A percentile compares a stretch with the other conserved stretches of the same genome.
Conservation (phyloP, 2,329 filamentous ascomycete genomes). For the Penicillium sp. region DNA sequence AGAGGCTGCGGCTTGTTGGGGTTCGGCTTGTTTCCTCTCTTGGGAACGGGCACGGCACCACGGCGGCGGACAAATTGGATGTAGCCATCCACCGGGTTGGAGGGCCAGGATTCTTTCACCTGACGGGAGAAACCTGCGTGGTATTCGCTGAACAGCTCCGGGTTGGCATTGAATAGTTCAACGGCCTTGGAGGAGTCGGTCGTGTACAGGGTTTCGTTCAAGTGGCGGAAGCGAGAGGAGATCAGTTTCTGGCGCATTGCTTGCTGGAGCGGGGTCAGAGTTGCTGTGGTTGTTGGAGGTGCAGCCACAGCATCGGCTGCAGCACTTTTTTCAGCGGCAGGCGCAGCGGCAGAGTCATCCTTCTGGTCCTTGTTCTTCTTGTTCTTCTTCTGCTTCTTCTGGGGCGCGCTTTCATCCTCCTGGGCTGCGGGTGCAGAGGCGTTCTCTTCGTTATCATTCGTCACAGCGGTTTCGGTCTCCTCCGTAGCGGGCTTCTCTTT, state of each 20-base stretch:
- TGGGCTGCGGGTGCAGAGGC: slow-evolving; percentile 21
- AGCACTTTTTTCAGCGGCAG: not conserved
- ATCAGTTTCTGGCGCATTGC: slow-evolving; percentile 94
- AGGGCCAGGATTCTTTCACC: slow-evolving; percentile 86
- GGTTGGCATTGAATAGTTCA: slow-evolving; percentile 75
- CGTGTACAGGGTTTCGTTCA: slow-evolving; percentile 96
- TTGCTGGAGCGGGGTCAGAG: slow-evolving; percentile 87
- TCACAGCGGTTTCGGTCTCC: not conserved
- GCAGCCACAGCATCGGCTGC: slow-evolving; percentile 27
- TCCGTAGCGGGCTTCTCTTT: not conserved
- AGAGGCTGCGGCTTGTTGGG: slow-evolving; percentile 50
- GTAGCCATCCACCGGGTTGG: slow-evolving; percentile 91
- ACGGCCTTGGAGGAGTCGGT: slow-evolving; percentile 82
- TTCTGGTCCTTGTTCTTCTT: slow-evolving; percentile 34
- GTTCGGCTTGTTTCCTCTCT: slow-evolving; percentile 41
- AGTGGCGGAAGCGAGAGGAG: slow-evolving; percentile 91
- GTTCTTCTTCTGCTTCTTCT: slow-evolving; percentile 33
- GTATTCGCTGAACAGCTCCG: slow-evolving; percentile 94
- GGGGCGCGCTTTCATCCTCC: slow-evolving; percentile 23
- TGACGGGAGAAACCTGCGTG: slow-evolving; percentile 95
- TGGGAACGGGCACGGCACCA: slow-evolving; percentile 53
- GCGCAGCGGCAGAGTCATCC: slow-evolving; percentile 12
- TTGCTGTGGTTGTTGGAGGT: slow-evolving; percentile 50
- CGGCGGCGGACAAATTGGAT: slow-evolving; percentile 68
- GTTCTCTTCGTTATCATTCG: not conserved